These are phyloP conservation scores for Rosa lucieae DNA, from an alignment of 306 rosid genomes.

Conservation along the genomic window DNA sequence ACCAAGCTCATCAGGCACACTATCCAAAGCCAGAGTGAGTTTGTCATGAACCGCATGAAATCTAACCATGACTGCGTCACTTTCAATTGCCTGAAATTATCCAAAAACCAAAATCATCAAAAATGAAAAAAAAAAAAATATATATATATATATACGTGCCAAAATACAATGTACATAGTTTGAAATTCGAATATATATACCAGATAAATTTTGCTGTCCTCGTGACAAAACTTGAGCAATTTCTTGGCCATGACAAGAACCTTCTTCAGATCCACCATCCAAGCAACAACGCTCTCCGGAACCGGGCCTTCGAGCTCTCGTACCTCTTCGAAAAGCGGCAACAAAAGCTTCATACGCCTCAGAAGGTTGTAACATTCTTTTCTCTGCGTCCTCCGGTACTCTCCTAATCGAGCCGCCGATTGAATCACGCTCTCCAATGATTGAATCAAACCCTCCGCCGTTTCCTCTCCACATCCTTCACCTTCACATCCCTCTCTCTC, in stretches of 20 bases:
- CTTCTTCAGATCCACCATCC: slow-evolving; percentile 52
- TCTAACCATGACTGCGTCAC: slow-evolving; percentile 48
- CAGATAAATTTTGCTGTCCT: slow-evolving; percentile 72
- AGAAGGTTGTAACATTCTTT: slow-evolving; percentile 55
- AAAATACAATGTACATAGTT: neutral
- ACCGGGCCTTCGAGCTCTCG: slow-evolving; percentile 46
- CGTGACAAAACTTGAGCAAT: slow-evolving; percentile 49
- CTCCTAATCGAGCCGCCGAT: slow-evolving; percentile 60
- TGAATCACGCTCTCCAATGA: slow-evolving; percentile 33
- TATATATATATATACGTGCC: no score
- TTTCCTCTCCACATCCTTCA: slow-evolving; percentile 23
- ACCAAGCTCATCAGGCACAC: slow-evolving; percentile 53
- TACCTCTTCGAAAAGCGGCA: slow-evolving; percentile 65
- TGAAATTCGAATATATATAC: slow-evolving; percentile 20
- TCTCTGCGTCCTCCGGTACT: slow-evolving; percentile 50
- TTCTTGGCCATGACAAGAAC: slow-evolving; percentile 46
- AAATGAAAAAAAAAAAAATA: neutral
- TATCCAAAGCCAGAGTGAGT: slow-evolving; percentile 43
- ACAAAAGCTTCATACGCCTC: slow-evolving; percentile 60
- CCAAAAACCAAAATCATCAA: neutral
- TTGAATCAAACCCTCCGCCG: slow-evolving; percentile 16
- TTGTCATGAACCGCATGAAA: slow-evolving; percentile 49
- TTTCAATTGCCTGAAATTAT: slow-evolving; percentile 50
- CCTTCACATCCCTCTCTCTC: slow-evolving; percentile 23
- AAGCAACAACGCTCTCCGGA: slow-evolving; percentile 31